Evolutionary conservation across 2,329 filamentous ascomycete genomes (phyloP).

Genomic region (Monosporascus sp.): DNA sequence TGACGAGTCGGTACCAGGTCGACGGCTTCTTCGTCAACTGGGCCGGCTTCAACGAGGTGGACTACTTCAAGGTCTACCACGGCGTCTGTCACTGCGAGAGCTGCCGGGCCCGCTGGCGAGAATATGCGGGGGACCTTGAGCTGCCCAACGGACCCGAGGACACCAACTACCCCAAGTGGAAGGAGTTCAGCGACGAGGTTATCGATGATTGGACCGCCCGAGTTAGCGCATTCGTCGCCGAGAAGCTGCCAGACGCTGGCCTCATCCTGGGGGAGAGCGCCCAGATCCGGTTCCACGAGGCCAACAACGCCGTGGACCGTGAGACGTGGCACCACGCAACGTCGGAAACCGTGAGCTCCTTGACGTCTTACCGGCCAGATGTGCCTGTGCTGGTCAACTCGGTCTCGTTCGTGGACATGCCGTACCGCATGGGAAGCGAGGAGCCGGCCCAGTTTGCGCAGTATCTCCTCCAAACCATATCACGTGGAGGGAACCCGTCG

Average conservation of each 20-base stretch:
- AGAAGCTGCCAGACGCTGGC: slow-evolving; percentile 7
- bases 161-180: slow-evolving; percentile 9
- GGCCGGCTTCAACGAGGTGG: slow-evolving; percentile 11
- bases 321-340: slow-evolving; percentile 12
- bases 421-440: slow-evolving; percentile 2
- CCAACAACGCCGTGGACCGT: slow-evolving; percentile 11
- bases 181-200: slow-evolving; percentile 6
- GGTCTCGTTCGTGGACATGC: slow-evolving; percentile 8
- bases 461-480: slow-evolving; percentile 8
- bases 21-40: slow-evolving; percentile 18
- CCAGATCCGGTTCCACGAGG: slow-evolving; percentile 12
- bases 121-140: neutral
- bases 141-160: neutral
- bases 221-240: slow-evolving; percentile 9
- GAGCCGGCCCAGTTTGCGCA: slow-evolving; percentile 8
- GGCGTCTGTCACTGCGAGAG: slow-evolving; percentile 12
- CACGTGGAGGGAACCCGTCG: slow-evolving; percentile 10
- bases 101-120: slow-evolving; percentile 6
- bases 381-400: slow-evolving; percentile 11
- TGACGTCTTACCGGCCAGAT: slow-evolving; percentile 6
- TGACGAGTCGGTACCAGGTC: slow-evolving; percentile 8
- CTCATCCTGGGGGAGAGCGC: slow-evolving; percentile 7
- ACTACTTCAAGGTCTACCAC: slow-evolving; percentile 12
- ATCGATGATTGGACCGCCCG: slow-evolving; percentile 9
- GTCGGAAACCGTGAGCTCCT: slow-evolving; percentile 7